phyloP scores from a whole-genome alignment of 225 moss, liverwort and hornwort species.

The Marchantia paleacea region DNA sequence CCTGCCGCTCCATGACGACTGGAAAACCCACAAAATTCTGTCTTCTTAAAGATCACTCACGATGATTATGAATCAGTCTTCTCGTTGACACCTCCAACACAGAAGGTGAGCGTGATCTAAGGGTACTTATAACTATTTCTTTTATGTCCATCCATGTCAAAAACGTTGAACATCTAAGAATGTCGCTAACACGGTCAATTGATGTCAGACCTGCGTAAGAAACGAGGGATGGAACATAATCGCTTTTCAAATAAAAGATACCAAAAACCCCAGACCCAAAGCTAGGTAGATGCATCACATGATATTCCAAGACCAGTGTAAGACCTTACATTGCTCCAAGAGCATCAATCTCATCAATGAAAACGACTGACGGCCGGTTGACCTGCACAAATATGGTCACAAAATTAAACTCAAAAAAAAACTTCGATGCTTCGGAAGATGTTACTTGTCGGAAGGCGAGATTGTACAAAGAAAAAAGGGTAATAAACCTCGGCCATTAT shows the following conservation, averaged over 20 bases:
- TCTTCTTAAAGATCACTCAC: not conserved
- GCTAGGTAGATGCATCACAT: not conserved
- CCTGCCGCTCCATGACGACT: conserved; percentile 95
- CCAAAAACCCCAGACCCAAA: not conserved
- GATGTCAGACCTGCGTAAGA: too few species aligned
- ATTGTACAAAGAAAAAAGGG: not conserved
- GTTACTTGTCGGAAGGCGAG: not conserved
- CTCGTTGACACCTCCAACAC: too few species aligned
- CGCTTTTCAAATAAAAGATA: not conserved
- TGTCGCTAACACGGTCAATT: too few species aligned
- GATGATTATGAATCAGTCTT: too few species aligned
- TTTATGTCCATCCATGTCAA: too few species aligned
- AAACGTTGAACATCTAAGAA: too few species aligned
- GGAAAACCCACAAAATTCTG: not conserved
- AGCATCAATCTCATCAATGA: conserved; percentile 98
- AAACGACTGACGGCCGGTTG: conserved; percentile 91
- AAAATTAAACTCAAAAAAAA: not conserved
- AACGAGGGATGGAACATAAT: too few species aligned
- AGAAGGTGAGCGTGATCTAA: too few species aligned
- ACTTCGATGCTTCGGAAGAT: too few species aligned
- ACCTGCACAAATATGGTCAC: conserved; percentile 39
- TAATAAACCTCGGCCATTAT: not conserved
- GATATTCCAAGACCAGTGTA: too few species aligned
- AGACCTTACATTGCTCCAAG: conserved; percentile 75
- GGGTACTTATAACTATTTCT: too few species aligned